Base-by-base conservation (phyloP, 139 green algal species). In the Zygnema circumcarinatum region DNA sequence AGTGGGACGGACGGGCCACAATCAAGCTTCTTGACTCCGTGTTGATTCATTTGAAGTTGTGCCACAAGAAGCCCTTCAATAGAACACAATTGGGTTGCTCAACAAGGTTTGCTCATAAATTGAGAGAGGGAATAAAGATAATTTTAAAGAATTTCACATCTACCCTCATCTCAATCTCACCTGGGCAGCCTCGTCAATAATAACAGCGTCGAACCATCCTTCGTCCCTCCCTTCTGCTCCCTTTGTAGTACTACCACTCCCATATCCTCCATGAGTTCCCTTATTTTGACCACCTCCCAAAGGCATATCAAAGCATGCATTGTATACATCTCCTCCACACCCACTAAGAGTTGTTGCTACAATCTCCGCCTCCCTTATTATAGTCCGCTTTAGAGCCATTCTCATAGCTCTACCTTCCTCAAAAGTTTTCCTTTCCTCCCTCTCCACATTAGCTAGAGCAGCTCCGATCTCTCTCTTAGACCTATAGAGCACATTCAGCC, bases 131-230 rank as follows among this genome's bases (percentile, higher is more conserved):
- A n/a, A n/a, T n/a, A n/a, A n/a, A n/a, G n/a, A n/a, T n/a, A n/a
- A n/a, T n/a, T n/a, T n/a, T n/a, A n/a, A n/a, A n/a, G n/a, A n/a
- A n/a, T n/a, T n/a, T n/a, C n/a, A n/a, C n/a, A n/a, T n/a, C n/a
- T n/a, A n/a, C n/a, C n/a, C n/a, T n/a, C n/a, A n/a, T n/a, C n/a
- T n/a, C n/a, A n/a, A n/a, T n/a, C n/a, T 91, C 0, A 95, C 93
- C 91, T 98, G 95, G n/a, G 94, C 96, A 16, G 97, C 97, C 92
- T 99, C 97, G 74, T 99, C 97, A 38, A 99, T 96, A 25, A 99
- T 83, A 56, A 98, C 95, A n/a, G 92, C 87, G n/a, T 93, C 52
- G 87, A 88, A 96, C 93, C 67, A n/a, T 38, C 41, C 86, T 52
- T 88, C 79, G 7, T 29, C 83, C 29, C 47, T 35, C 29, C 38